phyloP scores from a whole-genome alignment of 768 basidiomycete genomes.

The Pleurotus ostreatus region DNA sequence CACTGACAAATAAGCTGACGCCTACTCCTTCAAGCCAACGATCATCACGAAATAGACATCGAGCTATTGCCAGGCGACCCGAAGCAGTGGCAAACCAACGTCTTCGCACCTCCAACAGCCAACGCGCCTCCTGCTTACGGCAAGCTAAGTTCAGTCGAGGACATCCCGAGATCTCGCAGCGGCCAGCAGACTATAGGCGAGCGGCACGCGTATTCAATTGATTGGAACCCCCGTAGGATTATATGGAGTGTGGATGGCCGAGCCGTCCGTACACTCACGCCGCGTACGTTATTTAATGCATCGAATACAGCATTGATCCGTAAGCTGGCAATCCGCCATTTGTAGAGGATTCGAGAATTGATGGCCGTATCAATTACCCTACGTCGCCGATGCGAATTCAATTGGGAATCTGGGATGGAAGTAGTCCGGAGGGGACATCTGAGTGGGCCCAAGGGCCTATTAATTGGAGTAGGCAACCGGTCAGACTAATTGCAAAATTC shows the following conservation, averaged over 20 bases:
- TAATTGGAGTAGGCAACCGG: constrained; percentile 30
- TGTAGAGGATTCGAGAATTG: constrained; percentile 26
- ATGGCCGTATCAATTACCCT: constrained; percentile 32
- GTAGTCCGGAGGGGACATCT: constrained; percentile 33
- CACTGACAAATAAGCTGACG: not conserved
- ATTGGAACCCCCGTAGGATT: constrained; percentile 33
- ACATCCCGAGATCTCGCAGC: constrained; percentile 12
- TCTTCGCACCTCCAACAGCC: constrained; percentile 28
- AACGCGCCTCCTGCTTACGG: constrained; percentile 30
- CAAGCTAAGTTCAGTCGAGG: constrained; percentile 29
- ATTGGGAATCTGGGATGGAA: constrained; percentile 45
- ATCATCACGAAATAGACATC: constrained; percentile 38
- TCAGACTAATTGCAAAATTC: constrained; percentile 26
- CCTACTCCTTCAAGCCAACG: constrained; percentile 11
- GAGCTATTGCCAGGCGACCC: constrained; percentile 37
- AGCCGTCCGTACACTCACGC: constrained; percentile 25
- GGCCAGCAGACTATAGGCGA: constrained; percentile 10
- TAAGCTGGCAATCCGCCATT: not conserved
- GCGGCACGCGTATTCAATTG: constrained; percentile 33
- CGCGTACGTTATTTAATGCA: constrained; percentile 13
- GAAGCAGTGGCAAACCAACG: constrained; percentile 36
- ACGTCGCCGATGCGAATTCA: constrained; percentile 32
- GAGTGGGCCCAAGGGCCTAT: constrained; percentile 41
- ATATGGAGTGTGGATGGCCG: constrained; percentile 36
- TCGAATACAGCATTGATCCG: not conserved